A percentile compares a stretch with the other conserved stretches of the same genome.
Evolutionary conservation across 1,139 yeast genomes (phyloP).

Genomic region (Blastobotrys petasosporus): DNA sequence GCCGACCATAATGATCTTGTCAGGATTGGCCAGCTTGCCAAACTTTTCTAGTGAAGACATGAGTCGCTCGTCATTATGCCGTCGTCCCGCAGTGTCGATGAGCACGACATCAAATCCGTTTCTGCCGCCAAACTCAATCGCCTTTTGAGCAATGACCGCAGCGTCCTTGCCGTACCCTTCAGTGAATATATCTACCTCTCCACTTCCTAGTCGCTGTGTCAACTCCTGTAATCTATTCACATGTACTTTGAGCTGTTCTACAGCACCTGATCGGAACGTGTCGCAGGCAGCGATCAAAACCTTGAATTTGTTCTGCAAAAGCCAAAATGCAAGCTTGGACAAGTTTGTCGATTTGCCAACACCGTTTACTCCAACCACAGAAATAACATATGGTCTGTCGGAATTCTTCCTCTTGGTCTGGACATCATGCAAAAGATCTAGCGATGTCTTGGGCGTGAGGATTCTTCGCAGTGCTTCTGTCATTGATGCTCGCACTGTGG

Average conservation of each 20-base stretch:
- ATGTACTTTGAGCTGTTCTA: conserved; percentile 91
- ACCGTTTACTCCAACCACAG: conserved; percentile 97
- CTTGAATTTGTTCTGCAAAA: conserved; percentile 77
- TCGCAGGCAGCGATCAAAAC: conserved; percentile 96
- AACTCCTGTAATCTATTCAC: conserved; percentile 73
- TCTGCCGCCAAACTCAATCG: conserved; percentile 68
- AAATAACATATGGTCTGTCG: conserved; percentile 72
- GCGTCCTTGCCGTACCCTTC: conserved; percentile 98
- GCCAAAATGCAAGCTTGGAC: conserved; percentile 93
- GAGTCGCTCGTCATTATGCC: conserved; percentile 89
- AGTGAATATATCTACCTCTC: conserved; percentile 75
- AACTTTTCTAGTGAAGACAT: conserved; percentile 96
- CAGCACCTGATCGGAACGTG: conserved; percentile 97
- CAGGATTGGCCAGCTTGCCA: conserved; percentile 93
- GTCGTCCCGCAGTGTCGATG: conserved; percentile 96
- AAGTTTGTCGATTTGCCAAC: conserved; percentile 96
- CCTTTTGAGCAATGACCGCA: conserved; percentile 91
- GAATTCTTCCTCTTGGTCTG: conserved; percentile 39
- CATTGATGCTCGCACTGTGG: conserved; percentile 60
- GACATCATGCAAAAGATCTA: conserved; percentile 80
- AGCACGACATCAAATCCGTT: conserved; percentile 75
- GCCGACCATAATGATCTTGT: conserved; percentile 96
- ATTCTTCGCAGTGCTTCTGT: conserved; percentile 73
- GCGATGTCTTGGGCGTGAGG: conserved; percentile 87
- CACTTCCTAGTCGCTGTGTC: conserved; percentile 45